Conservation (phyloP, 371 early-diverging fungal genomes). For the Blakeslea trispora region DNA sequence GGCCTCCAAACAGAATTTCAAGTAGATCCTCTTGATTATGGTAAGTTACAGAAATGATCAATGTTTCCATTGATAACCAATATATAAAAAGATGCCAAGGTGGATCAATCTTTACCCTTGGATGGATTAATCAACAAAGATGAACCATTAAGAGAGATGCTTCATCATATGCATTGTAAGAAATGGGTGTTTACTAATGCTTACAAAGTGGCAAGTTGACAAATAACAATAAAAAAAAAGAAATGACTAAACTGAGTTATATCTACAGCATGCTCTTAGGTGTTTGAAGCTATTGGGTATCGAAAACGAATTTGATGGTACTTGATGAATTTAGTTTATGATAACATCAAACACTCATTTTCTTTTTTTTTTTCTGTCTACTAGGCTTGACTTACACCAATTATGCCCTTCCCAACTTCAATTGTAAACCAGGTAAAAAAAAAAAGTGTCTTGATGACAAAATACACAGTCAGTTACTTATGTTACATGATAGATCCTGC, state of each 20-base stretch:
- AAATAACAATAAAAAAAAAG: background rate
- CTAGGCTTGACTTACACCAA: constrained; percentile 72
- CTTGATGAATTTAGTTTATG: background rate
- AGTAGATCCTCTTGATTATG: constrained; percentile 67
- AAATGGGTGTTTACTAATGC: constrained; percentile 91
- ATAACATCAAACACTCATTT: background rate
- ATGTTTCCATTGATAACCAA: background rate
- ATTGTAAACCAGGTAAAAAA: constrained; percentile 74
- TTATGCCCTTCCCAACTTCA: constrained; percentile 68
- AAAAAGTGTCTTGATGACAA: background rate
- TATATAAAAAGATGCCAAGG: constrained; percentile 54
- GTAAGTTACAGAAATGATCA: constrained; percentile 22
- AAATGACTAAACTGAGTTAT: background rate
- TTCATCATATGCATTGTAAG: constrained; percentile 52
- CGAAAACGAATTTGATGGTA: constrained; percentile 77
- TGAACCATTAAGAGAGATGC: constrained; percentile 61
- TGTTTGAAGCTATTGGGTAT: constrained; percentile 68
- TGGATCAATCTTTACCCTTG: constrained; percentile 75
- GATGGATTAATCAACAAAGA: constrained; percentile 67
- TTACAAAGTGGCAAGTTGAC: constrained; percentile 55
- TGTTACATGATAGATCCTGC: constrained; percentile 27
- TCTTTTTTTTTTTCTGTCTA: too few relatives aligned
- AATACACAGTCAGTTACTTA: too few relatives aligned
- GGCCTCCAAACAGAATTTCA: constrained; percentile 73
- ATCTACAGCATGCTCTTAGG: constrained; percentile 72